Evolutionary conservation across 2,329 filamentous ascomycete genomes (phyloP).

Genomic region (Helminthosporium solani): DNA sequence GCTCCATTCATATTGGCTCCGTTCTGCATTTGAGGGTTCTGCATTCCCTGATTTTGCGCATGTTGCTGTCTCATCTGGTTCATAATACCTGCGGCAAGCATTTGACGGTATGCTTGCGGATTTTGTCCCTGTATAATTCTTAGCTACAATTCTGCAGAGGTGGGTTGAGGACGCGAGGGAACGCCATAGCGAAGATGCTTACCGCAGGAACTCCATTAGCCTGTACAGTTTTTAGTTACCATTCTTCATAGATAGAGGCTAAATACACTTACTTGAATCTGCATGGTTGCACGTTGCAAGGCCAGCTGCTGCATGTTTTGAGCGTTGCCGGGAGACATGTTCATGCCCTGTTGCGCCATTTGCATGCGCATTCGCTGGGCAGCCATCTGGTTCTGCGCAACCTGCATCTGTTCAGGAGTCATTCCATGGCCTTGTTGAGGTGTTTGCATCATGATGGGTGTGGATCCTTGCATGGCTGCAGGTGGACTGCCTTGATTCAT

Average conservation of each 20-base stretch:
- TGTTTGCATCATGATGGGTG: constrained; percentile 41
- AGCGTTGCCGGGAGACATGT: constrained; percentile 12
- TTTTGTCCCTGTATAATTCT: constrained; percentile 20
- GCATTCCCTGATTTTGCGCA: constrained; percentile 32
- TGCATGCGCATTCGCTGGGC: constrained; percentile 15
- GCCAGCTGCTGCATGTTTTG: constrained; percentile 28
- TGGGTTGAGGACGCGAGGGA: too few species aligned
- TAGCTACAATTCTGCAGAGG: too few species aligned
- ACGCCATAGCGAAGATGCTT: too few species aligned
- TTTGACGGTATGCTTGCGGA: constrained; percentile 24
- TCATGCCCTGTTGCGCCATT: constrained; percentile 2
- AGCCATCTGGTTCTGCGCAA: constrained; percentile 32
- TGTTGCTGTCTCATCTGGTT: constrained; percentile 22
- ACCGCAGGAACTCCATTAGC: constrained; percentile 29
- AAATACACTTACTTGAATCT: constrained; percentile 19
- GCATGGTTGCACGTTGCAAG: constrained; percentile 34
- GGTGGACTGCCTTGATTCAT: constrained; percentile 42
- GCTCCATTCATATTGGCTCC: constrained; percentile 22
- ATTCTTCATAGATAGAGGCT: too few species aligned
- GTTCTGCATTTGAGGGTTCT: constrained; percentile 31
- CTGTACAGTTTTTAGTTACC: too few species aligned
- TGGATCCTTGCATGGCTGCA: constrained; percentile 35
- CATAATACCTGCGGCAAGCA: constrained; percentile 23
- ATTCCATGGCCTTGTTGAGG: constrained; percentile 35
- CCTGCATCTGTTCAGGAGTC: constrained; percentile 39